Evolutionary conservation across 495 filamentous ascomycete genomes (phyloP).

Genomic region (Penicillium nucicola): DNA sequence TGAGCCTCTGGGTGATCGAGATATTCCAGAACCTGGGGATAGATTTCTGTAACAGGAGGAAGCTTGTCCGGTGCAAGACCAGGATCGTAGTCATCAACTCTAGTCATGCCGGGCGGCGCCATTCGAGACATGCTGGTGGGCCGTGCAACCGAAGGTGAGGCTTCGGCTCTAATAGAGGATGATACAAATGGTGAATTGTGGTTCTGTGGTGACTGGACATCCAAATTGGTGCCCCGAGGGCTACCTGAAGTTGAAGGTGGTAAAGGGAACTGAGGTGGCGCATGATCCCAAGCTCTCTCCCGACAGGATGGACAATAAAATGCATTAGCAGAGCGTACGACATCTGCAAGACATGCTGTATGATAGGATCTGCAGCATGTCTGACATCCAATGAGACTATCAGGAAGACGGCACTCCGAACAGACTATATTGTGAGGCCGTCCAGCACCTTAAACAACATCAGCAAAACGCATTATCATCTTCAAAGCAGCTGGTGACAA

Average conservation of each 20-base stretch:
- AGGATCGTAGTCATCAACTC: neutral
- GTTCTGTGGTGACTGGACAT: neutral
- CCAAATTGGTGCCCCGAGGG: constrained; percentile 14
- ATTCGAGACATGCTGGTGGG: neutral
- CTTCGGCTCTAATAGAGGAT: neutral
- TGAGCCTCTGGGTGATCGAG: neutral
- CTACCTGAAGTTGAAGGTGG: constrained; percentile 6
- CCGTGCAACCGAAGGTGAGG: neutral
- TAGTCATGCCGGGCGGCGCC: neutral
- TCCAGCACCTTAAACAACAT: constrained; percentile 19
- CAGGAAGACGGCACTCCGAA: constrained; percentile 26
- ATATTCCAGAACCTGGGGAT: constrained; percentile 11
- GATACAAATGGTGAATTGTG: constrained; percentile 2
- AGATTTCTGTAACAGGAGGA: constrained; percentile 10
- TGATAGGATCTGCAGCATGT: constrained; percentile 38
- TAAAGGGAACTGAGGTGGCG: constrained; percentile 11
- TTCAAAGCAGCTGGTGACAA: neutral
- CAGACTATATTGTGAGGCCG: constrained; percentile 34
- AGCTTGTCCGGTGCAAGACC: constrained; percentile 4
- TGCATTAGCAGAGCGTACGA: constrained; percentile 1
- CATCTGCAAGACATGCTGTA: constrained; percentile 19
- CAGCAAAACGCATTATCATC: neutral
- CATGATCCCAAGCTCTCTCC: constrained; percentile 22
- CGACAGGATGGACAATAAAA: constrained; percentile 29
- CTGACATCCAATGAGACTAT: constrained; percentile 25